A percentile compares a stretch with the other conserved stretches of the same genome.
phyloP scores from a whole-genome alignment of 2,329 filamentous ascomycete genomes.

The Verticillium isaacii region DNA sequence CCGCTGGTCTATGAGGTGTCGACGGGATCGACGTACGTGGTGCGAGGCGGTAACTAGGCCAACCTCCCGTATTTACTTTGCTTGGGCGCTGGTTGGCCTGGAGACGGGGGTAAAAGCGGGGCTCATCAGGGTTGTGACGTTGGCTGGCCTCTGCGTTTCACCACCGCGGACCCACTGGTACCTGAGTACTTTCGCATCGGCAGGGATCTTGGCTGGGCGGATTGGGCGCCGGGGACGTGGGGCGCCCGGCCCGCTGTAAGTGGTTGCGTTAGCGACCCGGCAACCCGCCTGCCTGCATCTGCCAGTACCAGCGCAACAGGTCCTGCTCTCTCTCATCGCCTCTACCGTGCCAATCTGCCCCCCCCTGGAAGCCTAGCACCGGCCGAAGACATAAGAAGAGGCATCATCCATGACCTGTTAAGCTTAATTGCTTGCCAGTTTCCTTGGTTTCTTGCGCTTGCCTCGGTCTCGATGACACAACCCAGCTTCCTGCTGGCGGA shows the following conservation, averaged over 20 bases:
- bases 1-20: not conserved
- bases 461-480: not conserved
- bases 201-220: not conserved
- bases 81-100: conserved; percentile 1
- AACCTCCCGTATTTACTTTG: conserved; percentile 5
- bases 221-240: not conserved
- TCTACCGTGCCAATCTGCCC: not conserved
- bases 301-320: not conserved
- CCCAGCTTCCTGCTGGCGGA: not conserved
- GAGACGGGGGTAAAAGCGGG: not conserved
- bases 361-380: not conserved
- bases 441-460: not conserved
- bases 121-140: not conserved
- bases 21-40: not conserved
- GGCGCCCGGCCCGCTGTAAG: not conserved
- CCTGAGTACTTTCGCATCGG: not conserved
- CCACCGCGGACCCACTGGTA: not conserved
- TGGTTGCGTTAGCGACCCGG: not conserved
- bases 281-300: not conserved
- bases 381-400: not conserved
- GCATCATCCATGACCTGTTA: not conserved
- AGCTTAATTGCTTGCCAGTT: not conserved
- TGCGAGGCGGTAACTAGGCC: conserved; percentile 1
- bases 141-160: not conserved
- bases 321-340: not conserved